Conservation (phyloP, 352 stramenopile genomes). For the Globisporangium canariense region DNA sequence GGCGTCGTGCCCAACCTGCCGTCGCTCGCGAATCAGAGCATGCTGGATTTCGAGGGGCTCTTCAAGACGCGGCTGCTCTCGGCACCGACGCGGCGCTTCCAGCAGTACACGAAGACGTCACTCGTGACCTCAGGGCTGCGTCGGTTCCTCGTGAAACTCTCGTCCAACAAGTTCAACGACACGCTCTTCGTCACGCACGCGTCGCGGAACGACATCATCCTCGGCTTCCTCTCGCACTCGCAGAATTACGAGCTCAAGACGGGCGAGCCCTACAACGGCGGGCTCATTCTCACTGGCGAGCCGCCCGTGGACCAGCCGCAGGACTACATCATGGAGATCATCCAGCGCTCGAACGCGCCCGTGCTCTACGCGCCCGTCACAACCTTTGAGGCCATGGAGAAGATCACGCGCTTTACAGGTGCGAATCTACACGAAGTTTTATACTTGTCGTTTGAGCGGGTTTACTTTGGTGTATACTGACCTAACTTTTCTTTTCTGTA, state of each 20-base stretch:
- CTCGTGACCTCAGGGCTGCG: slow-evolving; percentile 86
- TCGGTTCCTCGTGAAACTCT: slow-evolving; percentile 80
- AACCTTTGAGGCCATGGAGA: slow-evolving; percentile 81
- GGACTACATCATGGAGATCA: slow-evolving; percentile 76
- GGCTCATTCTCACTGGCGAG: slow-evolving; percentile 85
- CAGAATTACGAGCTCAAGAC: slow-evolving; percentile 72
- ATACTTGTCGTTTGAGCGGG: background rate
- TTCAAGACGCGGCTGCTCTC: slow-evolving; percentile 75
- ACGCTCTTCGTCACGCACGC: slow-evolving; percentile 89
- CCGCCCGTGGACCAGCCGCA: slow-evolving; percentile 73
- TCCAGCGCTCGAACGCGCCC: slow-evolving; percentile 49
- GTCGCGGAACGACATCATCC: slow-evolving; percentile 89
- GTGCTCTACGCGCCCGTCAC: slow-evolving; percentile 77
- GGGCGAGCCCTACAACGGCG: slow-evolving; percentile 70
- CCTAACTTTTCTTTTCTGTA: slow-evolving; percentile 17
- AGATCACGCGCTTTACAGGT: slow-evolving; percentile 80
- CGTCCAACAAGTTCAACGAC: slow-evolving; percentile 65
- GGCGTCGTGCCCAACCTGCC: slow-evolving; percentile 82
- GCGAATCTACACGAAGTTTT: slow-evolving; percentile 3
- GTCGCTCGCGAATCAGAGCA: slow-evolving; percentile 72
- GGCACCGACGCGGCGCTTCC: slow-evolving; percentile 48
- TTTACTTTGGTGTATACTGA: background rate
- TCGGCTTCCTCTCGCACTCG: slow-evolving; percentile 80
- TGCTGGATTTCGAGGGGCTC: slow-evolving; percentile 88
- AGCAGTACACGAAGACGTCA: slow-evolving; percentile 73